Evolutionary conservation across 164 flowering plant species (phyloP).

Genomic region (Nelumbo lutea): DNA sequence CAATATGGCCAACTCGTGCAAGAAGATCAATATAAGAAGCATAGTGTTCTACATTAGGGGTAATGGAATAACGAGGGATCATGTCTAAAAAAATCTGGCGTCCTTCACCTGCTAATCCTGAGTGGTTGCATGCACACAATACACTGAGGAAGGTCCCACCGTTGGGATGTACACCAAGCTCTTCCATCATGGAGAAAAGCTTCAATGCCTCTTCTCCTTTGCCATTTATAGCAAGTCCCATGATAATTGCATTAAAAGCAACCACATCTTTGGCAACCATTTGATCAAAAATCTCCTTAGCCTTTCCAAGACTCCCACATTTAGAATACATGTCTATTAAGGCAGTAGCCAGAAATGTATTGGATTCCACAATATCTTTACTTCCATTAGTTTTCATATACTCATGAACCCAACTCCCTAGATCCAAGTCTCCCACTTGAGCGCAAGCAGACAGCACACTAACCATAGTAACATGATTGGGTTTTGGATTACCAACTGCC

Average conservation of each 20-base stretch:
- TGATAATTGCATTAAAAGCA: constrained; percentile 64
- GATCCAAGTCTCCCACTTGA: constrained; percentile 56
- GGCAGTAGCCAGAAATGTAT: constrained; percentile 48
- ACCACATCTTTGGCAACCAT: constrained; percentile 44
- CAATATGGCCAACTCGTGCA: constrained; percentile 47
- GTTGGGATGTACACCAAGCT: constrained; percentile 36
- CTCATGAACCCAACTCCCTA: constrained; percentile 53
- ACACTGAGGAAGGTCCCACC: constrained; percentile 45
- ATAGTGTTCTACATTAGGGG: constrained; percentile 55
- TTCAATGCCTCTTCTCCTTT: constrained; percentile 46
- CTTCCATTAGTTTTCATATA: constrained; percentile 30
- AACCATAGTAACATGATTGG: constrained; percentile 76
- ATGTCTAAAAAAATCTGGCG: constrained; percentile 36
- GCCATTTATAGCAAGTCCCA: constrained; percentile 60
- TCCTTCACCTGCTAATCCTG: constrained; percentile 48
- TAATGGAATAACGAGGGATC: constrained; percentile 17
- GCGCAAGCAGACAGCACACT: constrained; percentile 65
- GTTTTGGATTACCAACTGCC: constrained; percentile 18
- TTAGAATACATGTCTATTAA: constrained; percentile 70
- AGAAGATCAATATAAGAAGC: constrained; percentile 65
- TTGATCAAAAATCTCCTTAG: constrained; percentile 35
- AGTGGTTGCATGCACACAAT: constrained; percentile 59
- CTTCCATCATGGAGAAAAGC: constrained; percentile 42
- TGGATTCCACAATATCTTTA: constrained; percentile 34
- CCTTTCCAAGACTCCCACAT: constrained; percentile 48